Evolutionary conservation across 2,329 filamentous ascomycete genomes (phyloP), one percentile per base, ranked within the genome.

Genomic region (Acrocalymma vagum): DNA sequence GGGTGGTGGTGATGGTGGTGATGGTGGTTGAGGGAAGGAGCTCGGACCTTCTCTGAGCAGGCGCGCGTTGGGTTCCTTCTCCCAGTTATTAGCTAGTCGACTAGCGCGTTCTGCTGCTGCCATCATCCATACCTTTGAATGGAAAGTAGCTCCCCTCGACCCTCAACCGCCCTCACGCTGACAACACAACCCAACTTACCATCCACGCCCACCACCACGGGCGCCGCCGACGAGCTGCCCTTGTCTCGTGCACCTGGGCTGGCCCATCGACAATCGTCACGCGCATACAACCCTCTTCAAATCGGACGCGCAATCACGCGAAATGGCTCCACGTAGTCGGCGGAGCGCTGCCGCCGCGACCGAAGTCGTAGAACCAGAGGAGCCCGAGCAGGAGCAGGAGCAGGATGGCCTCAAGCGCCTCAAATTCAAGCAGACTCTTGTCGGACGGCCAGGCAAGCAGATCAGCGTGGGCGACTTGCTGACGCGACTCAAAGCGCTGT

Each of bases 391-490:
- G 29, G 55, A 61, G 39, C 52, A 57, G 23, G 58, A 58, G 43
- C 60, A 52, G 38, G 58, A 56, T 29, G 58, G 53, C 22, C 31
- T 54, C 34, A 48, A 51, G 42, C 60, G 45, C 42, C 82, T 99
- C 31, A 76, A 84, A 55, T 97, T 97, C 78, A 83, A 92, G 61
- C 86, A 96, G 65, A 79, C 90, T 51, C 78, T 99, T 42, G 89
- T 90, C 66, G 96, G 94, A 89, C 88, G 88, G 65, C 90, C 92
- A 28, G 94, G 93, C 44, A 94, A 90, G 72, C 84, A 91, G 36
- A 96, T 99, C 62, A 78, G 88, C 24, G 89, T 92, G 31, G 85
- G 83, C 52, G 90, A 92, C 54, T 82, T 99, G 34, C 78, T 96
- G 54, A 81, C 84, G 62, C 86, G 94, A 32, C 82, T 99, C 36